These are phyloP conservation scores for Epichloe sibirici DNA, from an alignment of 2,329 filamentous ascomycete species.

Conservation along the genomic window DNA sequence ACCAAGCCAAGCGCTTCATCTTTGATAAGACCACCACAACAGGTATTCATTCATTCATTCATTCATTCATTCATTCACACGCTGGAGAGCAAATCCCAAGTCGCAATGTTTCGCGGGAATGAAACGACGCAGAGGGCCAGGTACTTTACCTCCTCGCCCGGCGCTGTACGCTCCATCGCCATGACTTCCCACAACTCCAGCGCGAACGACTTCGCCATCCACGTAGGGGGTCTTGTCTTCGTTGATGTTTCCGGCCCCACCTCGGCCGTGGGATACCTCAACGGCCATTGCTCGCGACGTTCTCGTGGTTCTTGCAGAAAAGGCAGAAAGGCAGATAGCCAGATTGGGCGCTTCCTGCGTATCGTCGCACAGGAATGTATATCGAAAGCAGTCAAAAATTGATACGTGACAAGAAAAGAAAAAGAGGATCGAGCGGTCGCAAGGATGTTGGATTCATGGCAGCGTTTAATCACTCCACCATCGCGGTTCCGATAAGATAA, in stretches of 20 bases:
- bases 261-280: constrained; percentile 49
- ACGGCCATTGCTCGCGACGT: constrained; percentile 16
- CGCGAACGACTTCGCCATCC: constrained; percentile 49
- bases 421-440: neutral
- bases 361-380: too few relatives aligned
- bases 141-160: constrained; percentile 41
- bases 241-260: constrained; percentile 50
- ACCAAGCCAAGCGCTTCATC: neutral
- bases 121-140: neutral
- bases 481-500: neutral
- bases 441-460: neutral
- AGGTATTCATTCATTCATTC: too few relatives aligned
- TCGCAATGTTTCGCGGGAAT: neutral
- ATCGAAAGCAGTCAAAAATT: too few relatives aligned
- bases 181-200: constrained; percentile 41
- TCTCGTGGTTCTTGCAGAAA: neutral
- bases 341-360: too few relatives aligned
- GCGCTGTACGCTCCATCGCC: constrained; percentile 46
- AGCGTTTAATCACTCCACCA: neutral
- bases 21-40: neutral
- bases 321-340: too few relatives aligned
- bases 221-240: constrained; percentile 46
- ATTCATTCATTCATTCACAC: neutral
- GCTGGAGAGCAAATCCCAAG: too few relatives aligned
- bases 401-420: neutral